phyloP scores from a whole-genome alignment of 208 protist genomes.

The Leishmania martiniquensis region DNA sequence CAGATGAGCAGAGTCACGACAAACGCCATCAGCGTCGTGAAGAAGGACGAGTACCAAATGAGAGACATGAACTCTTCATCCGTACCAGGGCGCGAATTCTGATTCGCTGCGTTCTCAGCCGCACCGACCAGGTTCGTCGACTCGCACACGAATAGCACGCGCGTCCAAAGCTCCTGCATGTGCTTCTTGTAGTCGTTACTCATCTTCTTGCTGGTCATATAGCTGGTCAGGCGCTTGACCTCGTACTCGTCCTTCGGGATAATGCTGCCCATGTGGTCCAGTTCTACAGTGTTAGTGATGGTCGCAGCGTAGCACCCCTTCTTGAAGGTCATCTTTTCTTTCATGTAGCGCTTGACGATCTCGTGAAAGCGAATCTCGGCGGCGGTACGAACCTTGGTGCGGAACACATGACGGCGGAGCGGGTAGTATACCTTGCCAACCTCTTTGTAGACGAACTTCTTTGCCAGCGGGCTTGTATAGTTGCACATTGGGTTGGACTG shows the following conservation, averaged over 20 bases:
- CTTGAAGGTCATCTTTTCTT: slow-evolving; percentile 88
- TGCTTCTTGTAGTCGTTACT: slow-evolving; percentile 91
- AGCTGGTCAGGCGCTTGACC: slow-evolving; percentile 85
- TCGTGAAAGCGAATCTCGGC: slow-evolving; percentile 88
- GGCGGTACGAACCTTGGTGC: slow-evolving; percentile 86
- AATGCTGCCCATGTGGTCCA: slow-evolving; percentile 92
- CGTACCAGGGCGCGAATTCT: slow-evolving; percentile 85
- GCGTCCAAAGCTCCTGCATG: slow-evolving; percentile 88
- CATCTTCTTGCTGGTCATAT: slow-evolving; percentile 93
- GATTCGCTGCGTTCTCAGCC: slow-evolving; percentile 70
- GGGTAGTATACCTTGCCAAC: slow-evolving; percentile 86
- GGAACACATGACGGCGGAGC: slow-evolving; percentile 85
- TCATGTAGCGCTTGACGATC: slow-evolving; percentile 90
- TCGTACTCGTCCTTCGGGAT: slow-evolving; percentile 93
- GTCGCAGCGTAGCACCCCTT: slow-evolving; percentile 84
- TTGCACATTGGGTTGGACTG: slow-evolving; percentile 89
- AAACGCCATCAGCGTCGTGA: slow-evolving; percentile 73
- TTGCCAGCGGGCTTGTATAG: slow-evolving; percentile 88
- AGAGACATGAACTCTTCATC: slow-evolving; percentile 92
- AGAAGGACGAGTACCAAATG: slow-evolving; percentile 83
- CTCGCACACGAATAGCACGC: slow-evolving; percentile 85
- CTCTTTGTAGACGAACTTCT: slow-evolving; percentile 92
- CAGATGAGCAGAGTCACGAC: slow-evolving; percentile 60
- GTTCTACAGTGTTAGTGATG: slow-evolving; percentile 87
- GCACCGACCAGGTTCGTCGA: slow-evolving; percentile 81